Evolutionary conservation across 2,329 filamentous ascomycete genomes (phyloP).

Genomic region (Cladophialophora carrionii): DNA sequence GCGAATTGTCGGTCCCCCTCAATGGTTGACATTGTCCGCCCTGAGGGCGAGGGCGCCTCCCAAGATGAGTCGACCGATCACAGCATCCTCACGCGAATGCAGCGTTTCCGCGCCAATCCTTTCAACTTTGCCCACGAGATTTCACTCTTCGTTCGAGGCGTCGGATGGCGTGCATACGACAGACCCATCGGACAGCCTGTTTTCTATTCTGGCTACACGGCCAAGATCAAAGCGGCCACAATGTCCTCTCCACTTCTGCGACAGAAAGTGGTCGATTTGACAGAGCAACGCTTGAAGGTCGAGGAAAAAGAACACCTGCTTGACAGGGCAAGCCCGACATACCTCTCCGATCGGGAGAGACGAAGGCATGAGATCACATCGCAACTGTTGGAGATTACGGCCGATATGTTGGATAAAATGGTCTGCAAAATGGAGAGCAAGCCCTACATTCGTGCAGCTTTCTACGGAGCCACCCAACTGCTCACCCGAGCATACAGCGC

Average conservation of each 20-base stretch:
- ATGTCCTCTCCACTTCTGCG: slow-evolving; percentile 75
- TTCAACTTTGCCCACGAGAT: slow-evolving; percentile 89
- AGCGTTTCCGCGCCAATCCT: slow-evolving; percentile 75
- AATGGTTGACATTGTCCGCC: slow-evolving; percentile 28
- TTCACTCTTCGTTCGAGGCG: slow-evolving; percentile 86
- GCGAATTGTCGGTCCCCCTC: background rate
- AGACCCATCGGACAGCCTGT: slow-evolving; percentile 86
- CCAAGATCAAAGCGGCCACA: slow-evolving; percentile 81
- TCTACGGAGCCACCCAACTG: slow-evolving; percentile 85
- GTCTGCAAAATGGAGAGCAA: slow-evolving; percentile 99
- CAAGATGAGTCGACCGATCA: slow-evolving; percentile 29
- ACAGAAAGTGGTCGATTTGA: slow-evolving; percentile 73
- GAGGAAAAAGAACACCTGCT: slow-evolving; percentile 67
- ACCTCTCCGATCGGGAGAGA: slow-evolving; percentile 45
- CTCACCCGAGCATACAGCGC: slow-evolving; percentile 91
- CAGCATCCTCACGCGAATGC: slow-evolving; percentile 70
- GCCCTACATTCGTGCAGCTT: slow-evolving; percentile 85
- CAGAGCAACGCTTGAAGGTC: slow-evolving; percentile 70
- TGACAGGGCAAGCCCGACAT: slow-evolving; percentile 32
- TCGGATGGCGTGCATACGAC: slow-evolving; percentile 95
- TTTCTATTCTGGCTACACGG: slow-evolving; percentile 89
- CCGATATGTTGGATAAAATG: slow-evolving; percentile 89
- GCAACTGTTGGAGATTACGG: slow-evolving; percentile 77
- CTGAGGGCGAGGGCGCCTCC: slow-evolving; percentile 15
- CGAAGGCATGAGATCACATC: slow-evolving; percentile 68